Base-by-base conservation (phyloP, 176 grass and related monocot genomes). In the Zoysia japonica region DNA sequence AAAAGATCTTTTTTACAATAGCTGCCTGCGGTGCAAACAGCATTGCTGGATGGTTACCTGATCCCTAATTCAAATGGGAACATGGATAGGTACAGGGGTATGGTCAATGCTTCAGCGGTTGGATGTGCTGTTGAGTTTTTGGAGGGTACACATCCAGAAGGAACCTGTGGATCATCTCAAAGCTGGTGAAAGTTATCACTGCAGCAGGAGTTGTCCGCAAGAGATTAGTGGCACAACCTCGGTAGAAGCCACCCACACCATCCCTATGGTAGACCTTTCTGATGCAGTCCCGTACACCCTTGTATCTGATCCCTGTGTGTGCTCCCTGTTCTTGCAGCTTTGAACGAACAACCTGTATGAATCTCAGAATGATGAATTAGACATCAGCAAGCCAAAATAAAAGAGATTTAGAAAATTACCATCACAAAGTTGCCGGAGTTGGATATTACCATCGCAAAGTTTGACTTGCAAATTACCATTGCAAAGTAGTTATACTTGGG, bases 111-210 rank as follows among this genome's bases (percentile, higher is more conserved):
- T 94, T 82, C 48, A 97, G 77, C 5, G 79, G 76, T 42, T 97
- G 91, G 54, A 87, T 81, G 56, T 85, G 91, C 16, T 78, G 68
- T 54, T 97, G 83, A 46, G 91, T 72, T 66, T 88, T 85, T 13
- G 85, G 79, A 57, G 91, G 85, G 61, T 79, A 73, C 50, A 92
- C 37, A 54, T 86, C 46, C 7, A 90, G 67, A 72, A 94, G 85
- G 79, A 82, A 92, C 74, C 94, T 87, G 73, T 97, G 94, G 52
- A 97, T 97, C 94, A 99, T 95, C 86, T 99, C 96, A 8, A 95
- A 99, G 76, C 92, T 99, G 65, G 96, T 99, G 79, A 99, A 99
- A 72, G 96, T 99, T 61, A 99, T 95, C 54, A 93, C 96, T 78
- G 96, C 96, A 36, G 96, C 96, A 48, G 96, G 96, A 51, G 96